Conservation (phyloP, 2,329 filamentous ascomycete species). For the Epichloe festucae region DNA sequence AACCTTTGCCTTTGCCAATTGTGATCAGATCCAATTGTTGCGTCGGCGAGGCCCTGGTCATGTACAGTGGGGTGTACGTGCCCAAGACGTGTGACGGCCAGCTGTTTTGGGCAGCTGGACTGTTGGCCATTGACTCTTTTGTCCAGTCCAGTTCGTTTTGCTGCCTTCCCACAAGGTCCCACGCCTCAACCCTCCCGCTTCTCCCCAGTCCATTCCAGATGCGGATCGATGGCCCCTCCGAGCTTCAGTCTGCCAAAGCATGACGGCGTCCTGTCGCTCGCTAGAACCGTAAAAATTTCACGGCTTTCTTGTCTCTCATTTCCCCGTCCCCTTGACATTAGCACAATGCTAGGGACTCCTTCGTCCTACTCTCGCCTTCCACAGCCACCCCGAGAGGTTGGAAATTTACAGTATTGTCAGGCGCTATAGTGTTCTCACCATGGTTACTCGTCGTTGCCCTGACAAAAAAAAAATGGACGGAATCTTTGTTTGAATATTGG, state of each 20-base stretch:
- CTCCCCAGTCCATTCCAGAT: constrained; percentile 7
- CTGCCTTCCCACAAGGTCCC: too few relatives aligned
- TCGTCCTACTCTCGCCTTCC: not conserved
- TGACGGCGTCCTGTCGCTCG: not conserved
- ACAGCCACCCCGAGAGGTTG: not conserved
- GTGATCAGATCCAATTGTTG: not conserved
- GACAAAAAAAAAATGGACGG: not conserved
- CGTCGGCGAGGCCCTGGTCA: not conserved
- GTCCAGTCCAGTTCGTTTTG: too few relatives aligned
- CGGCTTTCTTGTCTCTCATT: not conserved
- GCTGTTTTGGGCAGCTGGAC: not conserved
- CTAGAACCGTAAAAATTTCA: not conserved
- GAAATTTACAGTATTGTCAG: not conserved
- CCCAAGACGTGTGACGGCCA: not conserved
- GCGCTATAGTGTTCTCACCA: not conserved
- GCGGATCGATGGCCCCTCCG: constrained; percentile 5
- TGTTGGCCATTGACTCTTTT: not conserved
- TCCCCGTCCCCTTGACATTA: not conserved
- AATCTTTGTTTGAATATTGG: not conserved
- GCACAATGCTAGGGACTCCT: not conserved
- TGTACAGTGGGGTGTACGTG: not conserved
- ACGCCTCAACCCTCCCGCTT: too few relatives aligned
- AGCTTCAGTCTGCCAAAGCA: constrained; percentile 4
- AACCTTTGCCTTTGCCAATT: too few relatives aligned
- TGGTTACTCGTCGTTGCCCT: not conserved